Conservation (phyloP, 2,329 filamentous ascomycete genomes). For the Cladosporium sphaerospermum region DNA sequence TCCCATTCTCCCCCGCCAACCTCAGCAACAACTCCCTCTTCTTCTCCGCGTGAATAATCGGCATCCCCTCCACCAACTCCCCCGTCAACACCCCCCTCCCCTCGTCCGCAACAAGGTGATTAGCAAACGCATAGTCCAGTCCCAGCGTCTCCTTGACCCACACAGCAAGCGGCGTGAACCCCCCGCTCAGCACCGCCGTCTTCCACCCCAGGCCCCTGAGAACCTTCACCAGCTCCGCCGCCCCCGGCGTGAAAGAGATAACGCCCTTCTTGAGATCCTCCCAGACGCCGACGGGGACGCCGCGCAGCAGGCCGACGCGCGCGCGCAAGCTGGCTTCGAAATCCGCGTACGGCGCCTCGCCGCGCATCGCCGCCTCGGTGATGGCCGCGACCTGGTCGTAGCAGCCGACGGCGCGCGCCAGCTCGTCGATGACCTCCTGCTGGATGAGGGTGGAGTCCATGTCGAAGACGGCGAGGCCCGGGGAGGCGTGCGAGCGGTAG, state of each 20-base stretch:
- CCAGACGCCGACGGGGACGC: conserved; percentile 65
- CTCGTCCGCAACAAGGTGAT: conserved; percentile 65
- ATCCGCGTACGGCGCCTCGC: conserved; percentile 65
- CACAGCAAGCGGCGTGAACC: conserved; percentile 80
- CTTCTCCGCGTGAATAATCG: conserved; percentile 69
- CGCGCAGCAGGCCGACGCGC: conserved; percentile 72
- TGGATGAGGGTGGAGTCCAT: conserved; percentile 98
- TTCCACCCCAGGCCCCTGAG: conserved; percentile 76
- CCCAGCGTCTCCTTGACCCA: conserved; percentile 79
- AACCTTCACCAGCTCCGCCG: conserved; percentile 64
- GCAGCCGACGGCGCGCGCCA: conserved; percentile 70
- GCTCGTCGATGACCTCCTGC: conserved; percentile 94
- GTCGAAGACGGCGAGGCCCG: conserved; percentile 83
- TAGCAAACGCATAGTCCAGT: conserved; percentile 83
- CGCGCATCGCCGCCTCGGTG: conserved; percentile 89
- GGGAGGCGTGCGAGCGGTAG: conserved; percentile 13
- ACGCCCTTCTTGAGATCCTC: conserved; percentile 62
- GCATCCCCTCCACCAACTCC: conserved; percentile 60
- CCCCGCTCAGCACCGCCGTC: conserved; percentile 85
- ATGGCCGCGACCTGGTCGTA: conserved; percentile 73
- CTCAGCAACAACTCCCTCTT: conserved; percentile 66
- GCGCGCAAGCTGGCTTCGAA: conserved; percentile 79
- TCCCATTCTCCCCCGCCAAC: conserved; percentile 62
- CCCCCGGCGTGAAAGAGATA: conserved; percentile 77
- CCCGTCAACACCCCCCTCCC: conserved; percentile 56